Evolutionary conservation across 2,329 filamentous ascomycete genomes (phyloP), one percentile per base, ranked within the genome.

Genomic region (Aspergillus texensis): DNA sequence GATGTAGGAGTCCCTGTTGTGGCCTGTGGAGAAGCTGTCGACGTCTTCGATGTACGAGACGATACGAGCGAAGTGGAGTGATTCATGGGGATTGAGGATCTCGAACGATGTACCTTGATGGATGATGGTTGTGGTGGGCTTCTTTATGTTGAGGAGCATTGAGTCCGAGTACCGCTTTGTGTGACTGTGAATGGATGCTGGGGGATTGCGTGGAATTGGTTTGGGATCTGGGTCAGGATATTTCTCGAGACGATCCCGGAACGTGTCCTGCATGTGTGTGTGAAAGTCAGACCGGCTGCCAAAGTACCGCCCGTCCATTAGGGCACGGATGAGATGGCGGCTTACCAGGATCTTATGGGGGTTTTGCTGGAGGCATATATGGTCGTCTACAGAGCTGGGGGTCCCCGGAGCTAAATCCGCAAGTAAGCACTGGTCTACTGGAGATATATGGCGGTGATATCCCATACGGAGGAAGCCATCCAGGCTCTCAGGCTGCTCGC

Each of bases 11-110:
- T 74, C 72, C 14, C 69, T 68, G 19, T 65, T 61, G 26, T 71
- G 62, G 30, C 71, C 69, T 2, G 62, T 43, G 5, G 69, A 71
- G 56, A 68, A 72, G 41, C 50, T 62, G 61, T 77, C 72, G n/a
- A 73, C 71, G 48, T 76, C 74, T 55, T 78, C 75, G 36, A 77
- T 75, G 53, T 71, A 75, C 10, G 76, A 78, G 34, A 77, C 73
- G 24, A 78, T 77, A 21, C 74, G 71, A 14, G 74, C 69, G n/a
- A 76, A 66, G 56, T 74, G 71, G 21, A 78, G 64, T 11, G 76
- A 78, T 57, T 75, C 73, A 57, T 74, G 74, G 32, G 75, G 77
- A 43, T 79, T 79, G 21, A 79, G 60, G 21, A 79, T 79, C 39
- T 79, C 76, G 54, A 79, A 79, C 10, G 70, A 72, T 11, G 75